These are phyloP conservation scores for Psilocybe mexicana DNA, from an alignment of 1,284 basidiomycete species.

Conservation along the genomic window DNA sequence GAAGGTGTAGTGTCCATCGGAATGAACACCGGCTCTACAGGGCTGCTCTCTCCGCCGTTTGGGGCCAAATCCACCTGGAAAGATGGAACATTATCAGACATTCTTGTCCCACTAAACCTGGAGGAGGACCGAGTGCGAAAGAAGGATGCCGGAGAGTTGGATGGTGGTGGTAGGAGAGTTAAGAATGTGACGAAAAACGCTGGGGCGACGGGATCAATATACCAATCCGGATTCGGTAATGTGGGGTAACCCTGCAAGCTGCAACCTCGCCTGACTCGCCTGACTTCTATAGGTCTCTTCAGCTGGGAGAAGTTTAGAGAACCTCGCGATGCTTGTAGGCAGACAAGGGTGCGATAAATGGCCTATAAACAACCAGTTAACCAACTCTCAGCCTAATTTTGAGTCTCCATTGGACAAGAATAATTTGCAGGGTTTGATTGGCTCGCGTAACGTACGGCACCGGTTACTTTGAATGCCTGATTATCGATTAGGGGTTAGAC, in stretches of 20 bases:
- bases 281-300: not conserved
- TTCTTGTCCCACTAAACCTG: not conserved
- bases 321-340: not conserved
- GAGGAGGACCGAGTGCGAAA: not conserved
- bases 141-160: not conserved
- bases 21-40: constrained; percentile 3
- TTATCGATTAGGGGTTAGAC: not conserved
- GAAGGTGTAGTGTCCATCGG: constrained; percentile 14
- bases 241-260: not conserved
- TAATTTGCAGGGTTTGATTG: not conserved
- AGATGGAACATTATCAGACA: not conserved
- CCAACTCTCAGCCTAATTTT: not conserved
- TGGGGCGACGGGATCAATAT: not conserved
- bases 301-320: not conserved
- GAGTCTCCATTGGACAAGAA: not conserved
- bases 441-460: not conserved
- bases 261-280: not conserved
- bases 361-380: not conserved
- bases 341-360: not conserved
- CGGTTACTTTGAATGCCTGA: not conserved
- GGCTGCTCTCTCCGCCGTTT: not conserved
- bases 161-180: not conserved
- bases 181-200: constrained; percentile 2
- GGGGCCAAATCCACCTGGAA: not conserved
- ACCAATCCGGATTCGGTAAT: not conserved